Evolutionary conservation across 1,139 yeast genomes (phyloP).

Genomic region (Pichia sorboxylosa): DNA sequence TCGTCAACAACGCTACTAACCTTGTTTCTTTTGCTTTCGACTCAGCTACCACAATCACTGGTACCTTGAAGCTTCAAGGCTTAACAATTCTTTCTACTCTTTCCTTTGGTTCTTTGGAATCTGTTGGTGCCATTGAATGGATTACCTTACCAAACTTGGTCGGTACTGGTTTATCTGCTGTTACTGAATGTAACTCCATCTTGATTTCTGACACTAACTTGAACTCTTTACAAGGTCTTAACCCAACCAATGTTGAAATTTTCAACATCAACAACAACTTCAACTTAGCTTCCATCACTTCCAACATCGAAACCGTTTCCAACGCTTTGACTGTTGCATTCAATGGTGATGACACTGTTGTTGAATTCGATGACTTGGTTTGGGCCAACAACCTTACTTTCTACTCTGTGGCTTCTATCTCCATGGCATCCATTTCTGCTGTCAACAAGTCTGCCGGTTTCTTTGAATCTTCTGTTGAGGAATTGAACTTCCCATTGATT

Average conservation of each 20-base stretch:
- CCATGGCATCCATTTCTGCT: constrained; percentile 53
- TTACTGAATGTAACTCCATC: constrained; percentile 63
- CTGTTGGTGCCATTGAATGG: constrained; percentile 70
- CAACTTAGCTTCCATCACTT: constrained; percentile 55
- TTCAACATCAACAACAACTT: constrained; percentile 87
- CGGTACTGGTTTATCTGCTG: constrained; percentile 62
- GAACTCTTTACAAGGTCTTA: constrained; percentile 68
- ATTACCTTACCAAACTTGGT: constrained; percentile 76
- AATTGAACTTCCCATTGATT: constrained; percentile 46
- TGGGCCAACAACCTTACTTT: constrained; percentile 83
- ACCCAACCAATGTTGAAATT: constrained; percentile 55
- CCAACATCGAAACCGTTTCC: constrained; percentile 65
- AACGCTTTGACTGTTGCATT: constrained; percentile 65
- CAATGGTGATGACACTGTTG: constrained; percentile 69
- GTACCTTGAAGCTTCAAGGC: constrained; percentile 47
- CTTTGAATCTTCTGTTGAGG: constrained; percentile 50
- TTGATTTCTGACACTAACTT: constrained; percentile 80
- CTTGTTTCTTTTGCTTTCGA: constrained; percentile 67
- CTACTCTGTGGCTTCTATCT: constrained; percentile 64
- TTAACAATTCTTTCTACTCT: constrained; percentile 60
- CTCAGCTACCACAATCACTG: constrained; percentile 61
- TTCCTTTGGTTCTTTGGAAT: constrained; percentile 66
- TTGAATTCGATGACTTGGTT: constrained; percentile 53
- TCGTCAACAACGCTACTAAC: constrained; percentile 50
- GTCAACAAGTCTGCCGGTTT: constrained; percentile 77